Evolutionary conservation across 768 basidiomycete genomes (phyloP), one percentile per base, ranked within the genome.

Genomic region (Boletus fagicola): DNA sequence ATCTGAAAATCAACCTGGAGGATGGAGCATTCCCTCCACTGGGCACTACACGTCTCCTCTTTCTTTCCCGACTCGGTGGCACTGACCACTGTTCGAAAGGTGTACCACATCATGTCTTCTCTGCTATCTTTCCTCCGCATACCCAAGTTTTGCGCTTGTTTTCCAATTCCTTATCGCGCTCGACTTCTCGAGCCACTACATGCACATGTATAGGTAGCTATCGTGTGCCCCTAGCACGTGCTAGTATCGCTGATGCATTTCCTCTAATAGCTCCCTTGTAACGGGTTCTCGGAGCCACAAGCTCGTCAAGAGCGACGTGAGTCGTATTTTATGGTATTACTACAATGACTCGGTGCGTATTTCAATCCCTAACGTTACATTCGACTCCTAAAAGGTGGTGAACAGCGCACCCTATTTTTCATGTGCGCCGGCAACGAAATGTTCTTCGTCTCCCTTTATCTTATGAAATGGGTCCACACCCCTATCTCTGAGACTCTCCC

Each of bases 131-230:
- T 85, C 94, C 18, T 88, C 88, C 11, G 92, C 84, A 51, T 98
- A 98, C 76, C 94, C 94, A 5, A 66, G 74, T n/a, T 92, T 79
- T 60, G 90, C 95, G 4, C 76, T 96, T 35, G 66, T 86, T 49
- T 98, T 99, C 79, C 94, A 97, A 74, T 88, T 92, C 76, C 84
- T 99, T 59, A 99, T 99, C 74, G 85, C 95, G 0, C 84, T 99
- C 56, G 97, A 99, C 72, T 99, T 99, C 72, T 88, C 90, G 65
- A 96, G 93, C 64, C 97, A 98, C 74, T 98, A 98, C 75, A 98
- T 98, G 85, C 97, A 98, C 73, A 99, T 98, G 97, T 97, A 98
- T 74, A 97, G 96, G 96, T 95, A 65, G 63, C 49, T 24, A 20
- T 38, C 5, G 3, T 28, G 12, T 12, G 22, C 15, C 9, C 22